Evolutionary conservation across 495 filamentous ascomycete genomes (phyloP).

Genomic region (Lophium mytilinum): DNA sequence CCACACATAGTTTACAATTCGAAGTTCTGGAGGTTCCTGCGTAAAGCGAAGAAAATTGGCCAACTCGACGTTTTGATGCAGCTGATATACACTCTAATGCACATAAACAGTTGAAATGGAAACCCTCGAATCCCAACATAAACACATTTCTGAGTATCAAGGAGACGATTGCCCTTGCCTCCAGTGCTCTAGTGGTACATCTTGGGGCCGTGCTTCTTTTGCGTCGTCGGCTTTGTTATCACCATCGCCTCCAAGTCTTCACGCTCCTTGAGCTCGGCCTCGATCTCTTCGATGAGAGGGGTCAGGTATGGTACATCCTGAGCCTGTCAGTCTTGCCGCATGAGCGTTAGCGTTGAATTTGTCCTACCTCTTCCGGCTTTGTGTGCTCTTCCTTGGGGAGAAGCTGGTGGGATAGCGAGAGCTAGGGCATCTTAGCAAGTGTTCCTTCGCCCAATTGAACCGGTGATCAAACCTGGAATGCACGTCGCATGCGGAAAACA

Average conservation of each 20-base stretch:
- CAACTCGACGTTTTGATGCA: too few species aligned
- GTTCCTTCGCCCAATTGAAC: background rate
- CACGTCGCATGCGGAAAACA: conserved; percentile 89
- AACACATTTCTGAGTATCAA: background rate
- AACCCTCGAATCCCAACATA: too few species aligned
- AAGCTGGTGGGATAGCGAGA: conserved; percentile 75
- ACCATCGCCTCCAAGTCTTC: conserved; percentile 74
- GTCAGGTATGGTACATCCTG: conserved; percentile 73
- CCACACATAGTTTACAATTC: too few species aligned
- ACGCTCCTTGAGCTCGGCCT: conserved; percentile 74
- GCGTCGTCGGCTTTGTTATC: conserved; percentile 32
- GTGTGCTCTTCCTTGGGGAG: conserved; percentile 78
- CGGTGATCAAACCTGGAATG: background rate
- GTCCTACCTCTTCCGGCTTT: conserved; percentile 60
- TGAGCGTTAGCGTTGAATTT: background rate
- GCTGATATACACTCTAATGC: conserved; percentile 23
- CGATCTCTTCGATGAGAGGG: conserved; percentile 74
- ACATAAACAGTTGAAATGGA: too few species aligned
- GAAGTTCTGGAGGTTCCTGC: background rate
- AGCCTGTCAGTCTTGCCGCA: conserved; percentile 1
- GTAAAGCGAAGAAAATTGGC: background rate
- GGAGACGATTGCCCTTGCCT: background rate
- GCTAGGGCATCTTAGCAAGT: conserved; percentile 44
- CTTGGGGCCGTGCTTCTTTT: conserved; percentile 28
- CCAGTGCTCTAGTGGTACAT: conserved; percentile 15